Percentiles rank a stretch among this genome's conserved stretches.
Evolutionary conservation across 495 filamentous ascomycete genomes (phyloP).

Genomic region (Pseudotulostoma volvatum): DNA sequence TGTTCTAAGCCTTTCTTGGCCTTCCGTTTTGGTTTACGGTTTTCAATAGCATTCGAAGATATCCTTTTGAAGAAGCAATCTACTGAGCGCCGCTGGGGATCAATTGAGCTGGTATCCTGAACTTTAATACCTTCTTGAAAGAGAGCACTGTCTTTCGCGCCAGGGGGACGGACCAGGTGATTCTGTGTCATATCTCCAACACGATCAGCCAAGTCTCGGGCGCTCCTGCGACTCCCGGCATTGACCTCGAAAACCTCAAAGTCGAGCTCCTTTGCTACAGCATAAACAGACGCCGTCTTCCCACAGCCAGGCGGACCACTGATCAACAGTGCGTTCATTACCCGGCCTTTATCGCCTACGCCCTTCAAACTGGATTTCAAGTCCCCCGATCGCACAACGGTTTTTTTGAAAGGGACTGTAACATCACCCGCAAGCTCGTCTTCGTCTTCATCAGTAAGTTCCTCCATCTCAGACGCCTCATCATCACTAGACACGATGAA

Average conservation of each 20-base stretch:
- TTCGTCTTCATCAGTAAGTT: slow-evolving; percentile 49
- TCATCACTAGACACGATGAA: slow-evolving; percentile 81
- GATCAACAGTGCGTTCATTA: slow-evolving; percentile 53
- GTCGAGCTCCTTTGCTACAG: slow-evolving; percentile 85
- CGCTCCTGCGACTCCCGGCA: slow-evolving; percentile 61
- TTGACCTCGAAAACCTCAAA: slow-evolving; percentile 96
- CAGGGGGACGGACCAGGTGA: slow-evolving; percentile 54
- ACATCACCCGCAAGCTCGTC: slow-evolving; percentile 30
- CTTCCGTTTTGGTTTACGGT: slow-evolving; percentile 1
- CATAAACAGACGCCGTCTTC: slow-evolving; percentile 85
- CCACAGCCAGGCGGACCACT: slow-evolving; percentile 85
- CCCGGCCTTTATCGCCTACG: slow-evolving; percentile 24
- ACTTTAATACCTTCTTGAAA: slow-evolving; percentile 2
- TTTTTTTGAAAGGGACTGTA: slow-evolving; percentile 33
- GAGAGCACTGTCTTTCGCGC: slow-evolving; percentile 11
- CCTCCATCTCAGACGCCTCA: slow-evolving; percentile 58
- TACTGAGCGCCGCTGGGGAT: slow-evolving; percentile 62
- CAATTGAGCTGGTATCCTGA: slow-evolving; percentile 18
- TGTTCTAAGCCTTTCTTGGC: slow-evolving; percentile 4
- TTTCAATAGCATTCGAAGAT: slow-evolving; percentile 9
- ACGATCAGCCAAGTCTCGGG: slow-evolving; percentile 76
- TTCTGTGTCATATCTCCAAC: slow-evolving; percentile 96
- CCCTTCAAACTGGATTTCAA: slow-evolving; percentile 6
- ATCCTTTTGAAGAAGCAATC: slow-evolving; percentile 58
- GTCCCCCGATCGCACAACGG: slow-evolving; percentile 46